A percentile compares a stretch with the other conserved stretches of the same genome.
Conservation (phyloP, 1,284 basidiomycete genomes). For the Rhodotorula sp. region DNA sequence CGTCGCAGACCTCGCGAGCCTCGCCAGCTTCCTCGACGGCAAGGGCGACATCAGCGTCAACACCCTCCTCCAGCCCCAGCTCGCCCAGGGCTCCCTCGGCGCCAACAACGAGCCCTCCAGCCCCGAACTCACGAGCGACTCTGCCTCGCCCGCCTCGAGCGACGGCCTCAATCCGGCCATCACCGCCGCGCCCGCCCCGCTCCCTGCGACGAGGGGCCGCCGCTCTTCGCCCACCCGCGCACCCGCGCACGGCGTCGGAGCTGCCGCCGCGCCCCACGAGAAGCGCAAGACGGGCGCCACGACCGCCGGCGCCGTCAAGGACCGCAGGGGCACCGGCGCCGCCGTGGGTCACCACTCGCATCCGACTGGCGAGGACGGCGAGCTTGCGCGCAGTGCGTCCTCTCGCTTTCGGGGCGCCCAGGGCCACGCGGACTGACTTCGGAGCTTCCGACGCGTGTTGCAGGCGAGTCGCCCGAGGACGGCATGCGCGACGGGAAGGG, state of each 20-base stretch:
- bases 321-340: neutral
- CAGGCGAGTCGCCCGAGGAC: slow-evolving; percentile 31
- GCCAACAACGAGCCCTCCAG: neutral
- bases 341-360: slow-evolving; percentile 11
- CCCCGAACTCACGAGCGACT: slow-evolving; percentile 25
- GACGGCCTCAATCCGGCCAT: neutral
- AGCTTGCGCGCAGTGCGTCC: slow-evolving; percentile 20
- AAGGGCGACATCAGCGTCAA: neutral
- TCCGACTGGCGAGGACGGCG: slow-evolving; percentile 24
- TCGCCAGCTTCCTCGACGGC: slow-evolving; percentile 4
- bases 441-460: too few relatives aligned
- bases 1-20: slow-evolving; percentile 3
- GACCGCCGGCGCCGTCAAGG: slow-evolving; percentile 23
- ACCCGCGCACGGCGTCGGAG: neutral
- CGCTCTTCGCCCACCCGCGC: neutral
- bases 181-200: neutral
- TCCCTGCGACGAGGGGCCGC: neutral
- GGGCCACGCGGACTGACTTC: neutral
- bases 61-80: slow-evolving; percentile 4
- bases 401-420: neutral
- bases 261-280: slow-evolving; percentile 11
- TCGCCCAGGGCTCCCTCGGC: neutral
- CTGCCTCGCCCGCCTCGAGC: slow-evolving; percentile 19
- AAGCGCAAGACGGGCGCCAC: slow-evolving; percentile 18
- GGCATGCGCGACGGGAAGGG: slow-evolving; percentile 8